phyloP scores from a whole-genome alignment of 2,329 filamentous ascomycete genomes.

The Epichloe glyceriae region DNA sequence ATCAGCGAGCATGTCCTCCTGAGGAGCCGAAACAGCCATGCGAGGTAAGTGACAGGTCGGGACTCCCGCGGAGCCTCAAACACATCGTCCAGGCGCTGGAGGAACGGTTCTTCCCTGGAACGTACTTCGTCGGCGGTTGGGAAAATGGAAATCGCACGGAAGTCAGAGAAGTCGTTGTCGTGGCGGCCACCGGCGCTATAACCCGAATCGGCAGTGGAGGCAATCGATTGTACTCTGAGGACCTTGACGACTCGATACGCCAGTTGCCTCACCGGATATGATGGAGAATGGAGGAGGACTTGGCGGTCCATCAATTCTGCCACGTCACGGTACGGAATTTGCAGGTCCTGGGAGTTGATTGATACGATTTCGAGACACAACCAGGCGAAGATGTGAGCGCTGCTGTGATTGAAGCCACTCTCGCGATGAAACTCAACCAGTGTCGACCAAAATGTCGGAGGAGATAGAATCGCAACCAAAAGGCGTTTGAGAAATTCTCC shows the following conservation, averaged over 20 bases:
- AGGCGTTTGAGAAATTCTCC: no score
- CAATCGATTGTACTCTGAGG: slow-evolving; percentile 17
- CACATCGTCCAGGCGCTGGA: slow-evolving; percentile 38
- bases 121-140: slow-evolving; percentile 54
- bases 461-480: no score
- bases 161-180: slow-evolving; percentile 57
- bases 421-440: no score
- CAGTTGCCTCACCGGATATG: slow-evolving; percentile 13
- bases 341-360: not conserved
- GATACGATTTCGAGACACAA: slow-evolving; percentile 9
- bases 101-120: slow-evolving; percentile 39
- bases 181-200: slow-evolving; percentile 50
- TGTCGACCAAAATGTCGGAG: no score
- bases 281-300: slow-evolving; percentile 14
- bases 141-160: slow-evolving; percentile 46
- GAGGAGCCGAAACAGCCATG: slow-evolving; percentile 59
- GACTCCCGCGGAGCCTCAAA: slow-evolving; percentile 20
- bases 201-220: not conserved
- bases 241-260: slow-evolving; percentile 27
- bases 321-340: not conserved
- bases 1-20: slow-evolving; percentile 60
- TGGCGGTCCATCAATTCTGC: slow-evolving; percentile 11
- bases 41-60: slow-evolving; percentile 41
- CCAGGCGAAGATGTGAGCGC: slow-evolving; percentile 6
- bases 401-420: no score